Evolutionary conservation across 768 basidiomycete genomes (phyloP), one percentile per base, ranked within the genome.

Genomic region (Suillus weaverae): DNA sequence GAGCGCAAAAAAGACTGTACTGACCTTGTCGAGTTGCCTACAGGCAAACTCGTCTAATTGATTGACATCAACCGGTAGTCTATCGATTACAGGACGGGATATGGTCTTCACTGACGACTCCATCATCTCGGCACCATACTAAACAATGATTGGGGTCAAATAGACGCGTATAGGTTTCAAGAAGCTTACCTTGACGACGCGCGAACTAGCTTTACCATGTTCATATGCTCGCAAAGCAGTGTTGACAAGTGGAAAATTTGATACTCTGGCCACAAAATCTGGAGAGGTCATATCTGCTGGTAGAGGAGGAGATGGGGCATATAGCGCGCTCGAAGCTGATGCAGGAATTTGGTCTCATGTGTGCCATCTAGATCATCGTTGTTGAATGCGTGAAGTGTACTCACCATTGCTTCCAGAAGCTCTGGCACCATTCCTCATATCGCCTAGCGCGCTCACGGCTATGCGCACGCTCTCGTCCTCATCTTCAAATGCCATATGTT

Each of bases 111-210:
- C 88, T 62, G 90, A 89, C 4, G 88, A 90, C 75, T 94, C 94
- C 78, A 94, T 85, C 84, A 94, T 90, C 76, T 90, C 89, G 20
- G 91, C 92, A 57, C 94, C 91, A 71, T 93, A 94, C 92, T 94
- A 62, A 46, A 41, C 20, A 32, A 48, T 26, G 9, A 16, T 50
- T 8, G 18, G 48, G 66, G 72, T 74, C 62, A 70, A 67, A 41
- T 10, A 14, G 30, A 51, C 53, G 35, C 18, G 50, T 55, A 60
- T 44, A 63, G 66, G 32, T 67, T 51, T 56, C 57, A n/a, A 22
- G 22, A 61, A 39, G 64, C 81, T 61, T 65, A 92, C 93, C 83
- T 95, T 94, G 68, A 95, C 91, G 53, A 95, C 91, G 41, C 91
- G 81, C 11, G 92, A 94, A 68, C 86, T 87, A 8, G 90, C 91